Evolutionary conservation across 2,329 filamentous ascomycete species (phyloP).

Genomic region (Stemphylium lycopersici): DNA sequence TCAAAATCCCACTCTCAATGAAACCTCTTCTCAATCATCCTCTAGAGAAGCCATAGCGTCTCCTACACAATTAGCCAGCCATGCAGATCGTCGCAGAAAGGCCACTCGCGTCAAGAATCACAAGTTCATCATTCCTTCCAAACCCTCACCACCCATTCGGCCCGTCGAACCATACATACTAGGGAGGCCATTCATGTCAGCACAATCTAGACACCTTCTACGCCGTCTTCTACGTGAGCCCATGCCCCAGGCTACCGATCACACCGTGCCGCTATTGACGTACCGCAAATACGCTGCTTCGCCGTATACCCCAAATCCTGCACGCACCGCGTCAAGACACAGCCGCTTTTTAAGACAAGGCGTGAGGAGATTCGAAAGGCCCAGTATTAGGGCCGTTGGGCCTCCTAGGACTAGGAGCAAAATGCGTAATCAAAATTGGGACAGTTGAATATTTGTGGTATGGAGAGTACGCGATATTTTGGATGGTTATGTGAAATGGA

Average conservation of each 20-base stretch:
- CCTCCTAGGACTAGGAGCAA: too few species aligned
- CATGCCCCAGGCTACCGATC: neutral
- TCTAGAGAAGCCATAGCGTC: conserved; percentile 3
- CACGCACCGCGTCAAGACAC: conserved; percentile 1
- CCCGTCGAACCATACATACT: neutral
- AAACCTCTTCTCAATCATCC: conserved; percentile 1
- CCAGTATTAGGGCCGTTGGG: neutral
- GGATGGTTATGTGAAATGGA: too few species aligned
- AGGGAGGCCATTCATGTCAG: conserved; percentile 3
- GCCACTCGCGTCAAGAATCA: neutral
- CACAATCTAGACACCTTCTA: conserved; percentile 2
- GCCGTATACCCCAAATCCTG: conserved; percentile 5
- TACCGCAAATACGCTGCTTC: conserved; percentile 8
- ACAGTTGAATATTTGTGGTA: too few species aligned
- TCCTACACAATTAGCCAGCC: neutral
- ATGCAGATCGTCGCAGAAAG: neutral
- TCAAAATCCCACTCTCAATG: neutral
- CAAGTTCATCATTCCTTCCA: conserved; percentile 6
- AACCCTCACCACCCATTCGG: neutral
- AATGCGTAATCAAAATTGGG: too few species aligned
- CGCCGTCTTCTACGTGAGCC: neutral
- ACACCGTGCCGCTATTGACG: neutral
- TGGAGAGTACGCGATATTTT: too few species aligned
- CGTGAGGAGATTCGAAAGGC: conserved; percentile 1
- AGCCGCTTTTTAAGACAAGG: conserved; percentile 13